phyloP scores from a whole-genome alignment of 2,329 filamentous ascomycete genomes.

The Aureobasidium sp. region DNA sequence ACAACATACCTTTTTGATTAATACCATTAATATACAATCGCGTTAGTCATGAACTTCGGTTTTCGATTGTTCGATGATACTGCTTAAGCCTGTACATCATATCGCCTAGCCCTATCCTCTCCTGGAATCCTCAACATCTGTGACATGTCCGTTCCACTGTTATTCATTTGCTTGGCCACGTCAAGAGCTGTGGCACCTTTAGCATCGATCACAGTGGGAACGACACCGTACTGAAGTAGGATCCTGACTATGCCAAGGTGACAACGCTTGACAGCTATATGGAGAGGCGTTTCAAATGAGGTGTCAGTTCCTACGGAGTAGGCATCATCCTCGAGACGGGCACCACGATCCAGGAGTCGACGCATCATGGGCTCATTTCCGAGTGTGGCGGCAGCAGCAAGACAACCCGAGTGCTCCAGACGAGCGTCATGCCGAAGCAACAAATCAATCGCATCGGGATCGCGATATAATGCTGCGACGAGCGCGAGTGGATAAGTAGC shows the following conservation, averaged over 20 bases:
- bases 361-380: not conserved
- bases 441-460: not conserved
- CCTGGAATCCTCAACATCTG: not conserved
- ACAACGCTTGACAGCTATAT: not conserved
- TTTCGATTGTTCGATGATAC: too few relatives aligned
- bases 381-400: not conserved
- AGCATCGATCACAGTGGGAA: not conserved
- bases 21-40: too few relatives aligned
- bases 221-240: not conserved
- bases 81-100: not conserved
- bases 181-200: not conserved
- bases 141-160: not conserved
- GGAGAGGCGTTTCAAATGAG: not conserved
- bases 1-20: too few relatives aligned
- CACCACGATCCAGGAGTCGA: not conserved
- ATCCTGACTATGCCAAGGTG: not conserved
- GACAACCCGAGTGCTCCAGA: not conserved
- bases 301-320: not conserved
- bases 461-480: not conserved
- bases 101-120: not conserved
- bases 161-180: not conserved
- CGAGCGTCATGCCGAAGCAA: not conserved
- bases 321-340: not conserved
- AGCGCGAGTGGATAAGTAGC: not conserved
- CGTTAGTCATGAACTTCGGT: too few relatives aligned